A percentile compares a stretch with the other conserved stretches of the same genome.
phyloP scores from a whole-genome alignment of 345 rosid genomes.

The Psidium guajava region DNA sequence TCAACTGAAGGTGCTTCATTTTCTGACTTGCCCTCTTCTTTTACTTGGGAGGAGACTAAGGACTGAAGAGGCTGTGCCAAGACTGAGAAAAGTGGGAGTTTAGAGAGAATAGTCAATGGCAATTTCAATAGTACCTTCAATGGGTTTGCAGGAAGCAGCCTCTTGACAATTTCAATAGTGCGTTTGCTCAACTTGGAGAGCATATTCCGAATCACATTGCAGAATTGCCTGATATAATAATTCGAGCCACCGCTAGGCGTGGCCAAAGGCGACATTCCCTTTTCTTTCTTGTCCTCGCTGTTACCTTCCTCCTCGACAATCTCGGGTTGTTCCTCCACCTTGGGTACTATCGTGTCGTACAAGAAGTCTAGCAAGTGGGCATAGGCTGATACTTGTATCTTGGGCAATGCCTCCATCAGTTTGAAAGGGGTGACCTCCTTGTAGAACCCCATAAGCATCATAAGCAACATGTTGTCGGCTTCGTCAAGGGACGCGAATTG shows the following conservation, averaged over 20 bases:
- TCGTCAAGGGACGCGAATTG: conserved; percentile 19
- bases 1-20: conserved; percentile 38
- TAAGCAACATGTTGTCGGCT: conserved; percentile 21
- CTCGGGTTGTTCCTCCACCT: conserved; percentile 12
- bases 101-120: conserved; percentile 45
- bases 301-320: conserved; percentile 7
- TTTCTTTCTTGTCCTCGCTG: conserved; percentile 4
- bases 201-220: conserved; percentile 10
- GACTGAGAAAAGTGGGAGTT: conserved; percentile 35
- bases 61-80: conserved; percentile 18
- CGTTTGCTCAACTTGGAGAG: conserved; percentile 10
- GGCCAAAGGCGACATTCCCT: background rate
- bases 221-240: conserved; percentile 1
- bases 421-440: conserved; percentile 48
- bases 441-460: conserved; percentile 31
- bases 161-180: conserved; percentile 6
- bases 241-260: background rate
- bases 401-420: conserved; percentile 6
- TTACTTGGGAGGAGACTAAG: conserved; percentile 8
- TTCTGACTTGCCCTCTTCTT: conserved; percentile 7
- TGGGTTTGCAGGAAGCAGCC: conserved; percentile 17
- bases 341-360: conserved; percentile 38
- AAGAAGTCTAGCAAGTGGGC: conserved; percentile 44
- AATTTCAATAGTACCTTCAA: conserved; percentile 18
- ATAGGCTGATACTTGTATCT: conserved; percentile 9